Percentiles rank a stretch among this genome's conserved stretches.
These are phyloP conservation scores for Nadsonia commutata DNA, from an alignment of 1,139 yeast genomes.

Conservation along the genomic window DNA sequence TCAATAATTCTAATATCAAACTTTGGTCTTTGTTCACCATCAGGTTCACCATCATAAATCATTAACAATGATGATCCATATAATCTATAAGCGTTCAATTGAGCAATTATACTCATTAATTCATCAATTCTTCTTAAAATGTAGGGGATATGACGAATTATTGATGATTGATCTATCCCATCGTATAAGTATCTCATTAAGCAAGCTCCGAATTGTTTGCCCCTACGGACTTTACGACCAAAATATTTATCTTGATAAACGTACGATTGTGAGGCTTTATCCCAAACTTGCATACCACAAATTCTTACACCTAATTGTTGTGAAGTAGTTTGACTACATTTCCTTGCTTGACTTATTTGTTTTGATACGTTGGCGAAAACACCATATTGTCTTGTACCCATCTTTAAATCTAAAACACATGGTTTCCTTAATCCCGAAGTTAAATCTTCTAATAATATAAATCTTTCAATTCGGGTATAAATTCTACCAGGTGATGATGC, in stretches of 20 bases:
- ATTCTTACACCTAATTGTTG: constrained; percentile 75
- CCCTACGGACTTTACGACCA: constrained; percentile 67
- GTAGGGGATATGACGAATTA: constrained; percentile 53
- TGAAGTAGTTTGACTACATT: constrained; percentile 73
- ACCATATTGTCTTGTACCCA: constrained; percentile 99
- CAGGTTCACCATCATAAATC: constrained; percentile 64
- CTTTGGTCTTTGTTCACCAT: constrained; percentile 13
- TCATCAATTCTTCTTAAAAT: constrained; percentile 47
- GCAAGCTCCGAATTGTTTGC: constrained; percentile 61
- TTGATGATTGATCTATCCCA: constrained; percentile 41
- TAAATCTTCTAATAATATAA: constrained; percentile 80
- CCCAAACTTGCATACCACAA: constrained; percentile 91
- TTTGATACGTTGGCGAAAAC: constrained; percentile 67
- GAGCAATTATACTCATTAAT: constrained; percentile 38
- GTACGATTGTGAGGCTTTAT: constrained; percentile 31
- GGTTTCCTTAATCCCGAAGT: constrained; percentile 73
- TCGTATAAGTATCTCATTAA: constrained; percentile 67
- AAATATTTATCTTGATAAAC: constrained; percentile 78
- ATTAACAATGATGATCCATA: constrained; percentile 82
- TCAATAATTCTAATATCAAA: constrained; percentile 68
- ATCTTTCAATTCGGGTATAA: constrained; percentile 46
- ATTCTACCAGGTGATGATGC: constrained; percentile 11
- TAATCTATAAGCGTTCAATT: constrained; percentile 66
- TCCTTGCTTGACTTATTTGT: constrained; percentile 63
- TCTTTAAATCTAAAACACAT: constrained; percentile 85